A percentile compares a stretch with the other conserved stretches of the same genome.
These are phyloP conservation scores for Aspergillus clavatus DNA, from an alignment of 2,329 filamentous ascomycete species.

Conservation along the genomic window DNA sequence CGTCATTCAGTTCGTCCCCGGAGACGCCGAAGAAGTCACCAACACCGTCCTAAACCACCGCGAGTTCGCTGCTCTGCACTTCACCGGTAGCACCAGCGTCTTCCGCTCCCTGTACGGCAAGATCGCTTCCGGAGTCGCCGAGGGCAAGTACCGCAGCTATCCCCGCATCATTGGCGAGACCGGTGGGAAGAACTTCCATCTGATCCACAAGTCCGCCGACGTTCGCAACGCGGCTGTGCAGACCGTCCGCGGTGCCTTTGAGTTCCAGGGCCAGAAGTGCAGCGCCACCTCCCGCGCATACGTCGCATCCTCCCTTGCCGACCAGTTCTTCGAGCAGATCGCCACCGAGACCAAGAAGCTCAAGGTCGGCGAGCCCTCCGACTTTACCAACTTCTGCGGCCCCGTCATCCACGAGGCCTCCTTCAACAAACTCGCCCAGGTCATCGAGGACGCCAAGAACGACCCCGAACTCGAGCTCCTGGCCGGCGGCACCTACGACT, in stretches of 20 bases:
- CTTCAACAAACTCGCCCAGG: conserved; percentile 72
- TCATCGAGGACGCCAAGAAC: conserved; percentile 74
- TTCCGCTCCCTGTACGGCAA: conserved; percentile 85
- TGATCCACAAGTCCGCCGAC: conserved; percentile 73
- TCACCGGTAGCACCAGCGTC: conserved; percentile 86
- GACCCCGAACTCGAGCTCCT: conserved; percentile 69
- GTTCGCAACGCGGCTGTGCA: conserved; percentile 73
- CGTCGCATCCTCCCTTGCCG: conserved; percentile 69
- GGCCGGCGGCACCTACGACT: conserved; percentile 71
- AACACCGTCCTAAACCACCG: conserved; percentile 68
- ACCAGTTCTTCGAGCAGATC: conserved; percentile 64
- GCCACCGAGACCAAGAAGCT: conserved; percentile 65
- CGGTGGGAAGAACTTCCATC: conserved; percentile 89
- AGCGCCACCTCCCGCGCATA: conserved; percentile 78
- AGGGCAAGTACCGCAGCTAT: conserved; percentile 78
- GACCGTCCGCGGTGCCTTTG: conserved; percentile 81
- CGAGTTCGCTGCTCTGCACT: conserved; percentile 87
- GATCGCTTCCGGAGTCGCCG: conserved; percentile 74
- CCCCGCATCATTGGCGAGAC: conserved; percentile 87
- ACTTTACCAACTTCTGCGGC: conserved; percentile 75
- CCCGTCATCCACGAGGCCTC: conserved; percentile 79
- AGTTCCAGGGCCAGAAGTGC: conserved; percentile 90
- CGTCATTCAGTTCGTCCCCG: conserved; percentile 91
- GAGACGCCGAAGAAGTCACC: conserved; percentile 79
- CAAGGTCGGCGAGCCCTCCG: conserved; percentile 64